A percentile compares a stretch with the other conserved stretches of the same genome.
phyloP scores from a whole-genome alignment of 2,329 filamentous ascomycete species.

The Tricladium varicosporioides region DNA sequence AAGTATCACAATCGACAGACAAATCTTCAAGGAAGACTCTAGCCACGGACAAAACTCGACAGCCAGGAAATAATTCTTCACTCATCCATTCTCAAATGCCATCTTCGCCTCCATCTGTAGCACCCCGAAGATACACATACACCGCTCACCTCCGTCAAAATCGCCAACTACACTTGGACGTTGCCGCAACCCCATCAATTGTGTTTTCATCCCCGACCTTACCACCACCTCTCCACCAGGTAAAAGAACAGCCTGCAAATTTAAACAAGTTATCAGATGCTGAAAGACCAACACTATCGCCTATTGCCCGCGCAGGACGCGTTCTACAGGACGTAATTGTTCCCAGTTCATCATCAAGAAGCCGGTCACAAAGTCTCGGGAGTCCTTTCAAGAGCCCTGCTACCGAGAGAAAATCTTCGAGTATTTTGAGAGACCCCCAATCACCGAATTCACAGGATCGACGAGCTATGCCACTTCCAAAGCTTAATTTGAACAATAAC shows the following conservation, averaged over 20 bases:
- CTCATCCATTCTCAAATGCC: constrained; percentile 25
- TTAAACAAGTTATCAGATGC: constrained; percentile 11
- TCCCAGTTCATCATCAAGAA: constrained; percentile 30
- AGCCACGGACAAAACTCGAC: neutral
- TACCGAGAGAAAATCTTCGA: constrained; percentile 26
- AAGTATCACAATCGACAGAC: neutral
- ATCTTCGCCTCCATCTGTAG: constrained; percentile 33
- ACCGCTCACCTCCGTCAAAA: constrained; percentile 30
- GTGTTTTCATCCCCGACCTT: constrained; percentile 34
- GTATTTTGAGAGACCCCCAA: constrained; percentile 17
- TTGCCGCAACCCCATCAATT: constrained; percentile 32
- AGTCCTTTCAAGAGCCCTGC: constrained; percentile 35
- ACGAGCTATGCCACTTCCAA: constrained; percentile 20
- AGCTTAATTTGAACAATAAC: constrained; percentile 22
- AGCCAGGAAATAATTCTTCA: constrained; percentile 15
- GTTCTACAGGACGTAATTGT: constrained; percentile 33
- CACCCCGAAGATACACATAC: constrained; percentile 30
- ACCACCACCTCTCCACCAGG: constrained; percentile 27
- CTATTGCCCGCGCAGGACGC: constrained; percentile 32
- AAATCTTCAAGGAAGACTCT: neutral
- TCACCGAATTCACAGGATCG: constrained; percentile 17
- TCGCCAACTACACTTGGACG: constrained; percentile 22
- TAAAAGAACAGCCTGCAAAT: constrained; percentile 13
- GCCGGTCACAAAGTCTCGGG: constrained; percentile 32
- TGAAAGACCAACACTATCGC: constrained; percentile 26